Evolutionary conservation across 2,329 filamentous ascomycete genomes (phyloP).

Genomic region (Metarhizium guizhouense): DNA sequence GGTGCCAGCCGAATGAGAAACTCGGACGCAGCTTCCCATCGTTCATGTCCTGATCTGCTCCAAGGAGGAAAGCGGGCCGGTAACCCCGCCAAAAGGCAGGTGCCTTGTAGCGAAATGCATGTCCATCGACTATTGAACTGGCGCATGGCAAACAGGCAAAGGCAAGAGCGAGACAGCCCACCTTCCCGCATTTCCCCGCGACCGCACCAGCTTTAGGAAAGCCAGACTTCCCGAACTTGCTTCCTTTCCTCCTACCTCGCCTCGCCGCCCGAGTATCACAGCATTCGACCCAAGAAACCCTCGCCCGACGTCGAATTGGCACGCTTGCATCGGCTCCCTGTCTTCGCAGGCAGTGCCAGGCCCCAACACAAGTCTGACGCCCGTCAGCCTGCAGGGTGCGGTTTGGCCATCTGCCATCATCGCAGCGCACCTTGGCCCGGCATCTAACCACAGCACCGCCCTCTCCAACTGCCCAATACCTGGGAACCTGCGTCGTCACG

Average conservation of each 20-base stretch:
- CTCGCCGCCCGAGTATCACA: not conserved
- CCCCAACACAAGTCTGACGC: not conserved
- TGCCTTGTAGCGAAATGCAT: not conserved
- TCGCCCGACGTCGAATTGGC: not conserved
- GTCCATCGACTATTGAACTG: no score
- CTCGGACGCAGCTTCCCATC: no score
- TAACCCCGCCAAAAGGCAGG: not conserved
- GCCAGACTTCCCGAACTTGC: not conserved
- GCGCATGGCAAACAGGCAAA: not conserved
- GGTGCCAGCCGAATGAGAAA: no score
- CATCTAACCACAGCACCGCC: not conserved
- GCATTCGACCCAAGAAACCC: not conserved
- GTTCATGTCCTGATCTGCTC: no score
- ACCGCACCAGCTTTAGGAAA: no score
- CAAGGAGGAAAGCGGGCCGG: not conserved
- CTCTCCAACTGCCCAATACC: not conserved
- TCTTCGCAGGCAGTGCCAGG: not conserved
- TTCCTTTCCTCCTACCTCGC: not conserved
- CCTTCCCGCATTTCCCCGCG: not conserved
- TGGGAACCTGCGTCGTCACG: constrained; percentile 3
- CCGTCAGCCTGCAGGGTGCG: not conserved
- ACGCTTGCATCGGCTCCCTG: not conserved
- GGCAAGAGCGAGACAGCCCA: not conserved
- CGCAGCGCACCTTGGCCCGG: not conserved
- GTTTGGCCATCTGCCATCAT: not conserved